Percentiles rank a stretch among this genome's conserved stretches.
Evolutionary conservation across 2,329 filamentous ascomycete genomes (phyloP).

Genomic region (Tolypocladium amazonense): DNA sequence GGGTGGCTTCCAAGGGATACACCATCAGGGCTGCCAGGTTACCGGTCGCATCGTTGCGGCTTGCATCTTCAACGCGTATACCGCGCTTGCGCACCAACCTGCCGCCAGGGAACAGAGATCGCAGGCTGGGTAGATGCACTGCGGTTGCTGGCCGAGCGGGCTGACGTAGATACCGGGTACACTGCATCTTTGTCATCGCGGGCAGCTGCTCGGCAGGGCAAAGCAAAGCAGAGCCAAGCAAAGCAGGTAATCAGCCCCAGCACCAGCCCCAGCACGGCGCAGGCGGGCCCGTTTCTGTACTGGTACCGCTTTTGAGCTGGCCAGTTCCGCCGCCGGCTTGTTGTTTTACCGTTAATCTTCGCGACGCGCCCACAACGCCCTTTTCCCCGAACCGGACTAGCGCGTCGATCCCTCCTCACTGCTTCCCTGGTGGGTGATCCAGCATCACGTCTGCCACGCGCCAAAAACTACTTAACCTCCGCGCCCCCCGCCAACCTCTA

Average conservation of each 20-base stretch:
- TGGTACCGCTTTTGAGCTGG: too few relatives aligned
- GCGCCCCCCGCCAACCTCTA: slow-evolving; percentile 32
- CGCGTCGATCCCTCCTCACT: slow-evolving; percentile 3
- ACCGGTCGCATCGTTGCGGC: neutral
- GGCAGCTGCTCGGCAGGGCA: neutral
- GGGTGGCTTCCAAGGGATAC: neutral
- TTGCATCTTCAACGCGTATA: neutral
- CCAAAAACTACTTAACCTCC: slow-evolving; percentile 48
- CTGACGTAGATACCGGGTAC: neutral
- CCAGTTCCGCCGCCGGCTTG: neutral
- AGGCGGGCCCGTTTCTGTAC: neutral
- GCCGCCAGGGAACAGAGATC: neutral
- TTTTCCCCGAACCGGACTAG: slow-evolving; percentile 23
- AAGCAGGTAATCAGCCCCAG: neutral
- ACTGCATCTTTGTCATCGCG: neutral
- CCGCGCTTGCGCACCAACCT: neutral
- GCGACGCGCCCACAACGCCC: slow-evolving; percentile 5
- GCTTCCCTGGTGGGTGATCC: slow-evolving; percentile 31
- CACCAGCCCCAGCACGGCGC: too few relatives aligned
- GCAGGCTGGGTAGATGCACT: too few relatives aligned
- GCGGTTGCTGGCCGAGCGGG: neutral
- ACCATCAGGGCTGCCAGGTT: neutral
- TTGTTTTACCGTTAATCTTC: slow-evolving; percentile 1
- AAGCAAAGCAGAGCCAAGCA: neutral
- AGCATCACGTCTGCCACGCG: slow-evolving; percentile 33